These are phyloP conservation scores for Nannochloris sp. DNA, from an alignment of 139 green algal species.

Conservation along the genomic window DNA sequence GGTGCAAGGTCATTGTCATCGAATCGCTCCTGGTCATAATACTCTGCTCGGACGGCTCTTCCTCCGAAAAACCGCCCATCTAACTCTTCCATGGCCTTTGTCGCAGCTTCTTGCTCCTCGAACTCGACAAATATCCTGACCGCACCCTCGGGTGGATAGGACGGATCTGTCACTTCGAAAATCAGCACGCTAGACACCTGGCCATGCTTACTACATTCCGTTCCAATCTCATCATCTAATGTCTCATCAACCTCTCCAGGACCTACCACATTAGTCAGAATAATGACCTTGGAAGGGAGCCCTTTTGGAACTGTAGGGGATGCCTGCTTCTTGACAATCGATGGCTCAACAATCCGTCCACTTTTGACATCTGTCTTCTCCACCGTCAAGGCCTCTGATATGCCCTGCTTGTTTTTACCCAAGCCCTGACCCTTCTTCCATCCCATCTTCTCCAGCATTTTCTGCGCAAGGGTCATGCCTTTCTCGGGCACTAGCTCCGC, in stretches of 20 bases:
- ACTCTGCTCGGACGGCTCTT: conserved; percentile 59
- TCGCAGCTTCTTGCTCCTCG: conserved; percentile 20
- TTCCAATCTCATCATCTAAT: conserved; percentile 84
- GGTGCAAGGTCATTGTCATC: conserved; percentile 62
- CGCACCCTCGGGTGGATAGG: conserved; percentile 49
- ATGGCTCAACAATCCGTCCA: neutral
- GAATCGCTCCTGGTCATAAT: conserved; percentile 78
- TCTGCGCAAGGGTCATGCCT: conserved; percentile 46
- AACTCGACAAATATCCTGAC: conserved; percentile 89
- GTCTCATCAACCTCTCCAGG: conserved; percentile 86
- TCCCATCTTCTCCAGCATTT: conserved; percentile 94
- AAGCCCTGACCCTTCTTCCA: conserved; percentile 82
- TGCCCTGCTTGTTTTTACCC: conserved; percentile 70
- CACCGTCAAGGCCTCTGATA: conserved; percentile 72
- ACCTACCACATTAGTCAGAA: conserved; percentile 68
- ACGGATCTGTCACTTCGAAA: conserved; percentile 76
- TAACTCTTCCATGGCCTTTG: conserved; percentile 53
- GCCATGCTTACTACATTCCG: conserved; percentile 86
- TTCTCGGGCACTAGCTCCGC: conserved; percentile 9
- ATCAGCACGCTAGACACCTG: conserved; percentile 71
- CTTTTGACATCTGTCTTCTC: conserved; percentile 46
- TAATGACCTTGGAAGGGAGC: conserved; percentile 42
- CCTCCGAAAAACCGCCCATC: conserved; percentile 79
- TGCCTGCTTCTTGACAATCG: neutral
- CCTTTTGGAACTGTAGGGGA: conserved; percentile 9